Percentiles rank a stretch among this genome's conserved stretches.
phyloP scores from a whole-genome alignment of 139 green algal genomes.

The Coccomyxa sp. region DNA sequence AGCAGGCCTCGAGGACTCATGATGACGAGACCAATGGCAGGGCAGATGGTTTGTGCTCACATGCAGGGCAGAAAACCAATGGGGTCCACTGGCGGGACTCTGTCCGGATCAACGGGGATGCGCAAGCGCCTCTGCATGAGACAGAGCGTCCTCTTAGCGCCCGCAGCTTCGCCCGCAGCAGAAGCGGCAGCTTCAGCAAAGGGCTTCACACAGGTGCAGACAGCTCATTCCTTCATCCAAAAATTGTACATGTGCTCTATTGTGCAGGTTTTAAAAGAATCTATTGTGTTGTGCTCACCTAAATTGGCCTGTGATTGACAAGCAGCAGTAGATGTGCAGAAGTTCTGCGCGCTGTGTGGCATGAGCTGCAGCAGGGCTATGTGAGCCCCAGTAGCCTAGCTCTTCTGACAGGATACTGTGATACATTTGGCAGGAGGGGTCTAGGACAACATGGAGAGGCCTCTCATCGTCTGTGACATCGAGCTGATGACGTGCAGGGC shows the following conservation, averaged over 20 bases:
- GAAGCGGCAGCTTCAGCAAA: background rate
- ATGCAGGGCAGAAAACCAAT: background rate
- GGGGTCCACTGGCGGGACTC: background rate
- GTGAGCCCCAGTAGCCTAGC: background rate
- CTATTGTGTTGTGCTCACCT: background rate
- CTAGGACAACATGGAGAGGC: background rate
- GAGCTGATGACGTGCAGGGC: background rate
- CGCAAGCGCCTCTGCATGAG: too few relatives aligned
- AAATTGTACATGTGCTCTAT: too few relatives aligned
- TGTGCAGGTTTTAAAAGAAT: background rate
- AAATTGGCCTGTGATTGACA: background rate
- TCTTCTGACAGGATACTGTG: background rate
- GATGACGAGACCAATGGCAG: too few relatives aligned
- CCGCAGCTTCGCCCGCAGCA: background rate
- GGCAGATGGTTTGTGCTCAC: too few relatives aligned
- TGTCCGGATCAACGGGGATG: too few relatives aligned
- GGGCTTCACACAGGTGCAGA: background rate
- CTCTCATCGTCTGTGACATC: background rate
- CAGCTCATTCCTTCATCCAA: too few relatives aligned
- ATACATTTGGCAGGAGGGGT: background rate
- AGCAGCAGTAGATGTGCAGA: background rate
- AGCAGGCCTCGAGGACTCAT: too few relatives aligned
- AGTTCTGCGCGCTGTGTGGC: background rate
- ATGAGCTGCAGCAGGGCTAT: too few relatives aligned
- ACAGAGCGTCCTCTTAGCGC: background rate